Percentiles rank a stretch among this genome's conserved stretches.
Conservation (phyloP, 2,329 filamentous ascomycete genomes). For the Emergomyces pasteurianus region DNA sequence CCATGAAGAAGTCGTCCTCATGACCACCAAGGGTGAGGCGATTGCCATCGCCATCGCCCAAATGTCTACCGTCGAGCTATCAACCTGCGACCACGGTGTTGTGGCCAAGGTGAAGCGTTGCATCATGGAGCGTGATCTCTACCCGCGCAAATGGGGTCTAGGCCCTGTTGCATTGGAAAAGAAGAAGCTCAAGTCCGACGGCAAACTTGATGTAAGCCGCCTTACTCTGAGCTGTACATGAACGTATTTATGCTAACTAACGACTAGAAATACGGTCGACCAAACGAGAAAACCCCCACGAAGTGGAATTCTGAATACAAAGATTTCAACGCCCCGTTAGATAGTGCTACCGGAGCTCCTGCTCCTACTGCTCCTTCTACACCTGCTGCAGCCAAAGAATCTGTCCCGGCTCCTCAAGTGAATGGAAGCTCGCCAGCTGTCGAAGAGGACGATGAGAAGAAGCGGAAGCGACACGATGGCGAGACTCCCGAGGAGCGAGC, state of each 20-base stretch:
- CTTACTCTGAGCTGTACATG: background rate
- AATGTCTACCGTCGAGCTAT: constrained; percentile 97
- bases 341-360: constrained; percentile 27
- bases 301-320: constrained; percentile 91
- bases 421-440: constrained; percentile 19
- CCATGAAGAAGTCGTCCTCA: constrained; percentile 91
- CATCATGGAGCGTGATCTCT: constrained; percentile 98
- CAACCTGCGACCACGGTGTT: constrained; percentile 91
- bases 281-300: constrained; percentile 85
- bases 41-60: constrained; percentile 93
- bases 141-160: constrained; percentile 92
- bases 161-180: constrained; percentile 89
- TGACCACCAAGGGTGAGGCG: constrained; percentile 98
- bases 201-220: constrained; percentile 69
- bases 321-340: constrained; percentile 58
- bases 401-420: constrained; percentile 16
- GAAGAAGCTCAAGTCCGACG: constrained; percentile 98
- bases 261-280: constrained; percentile 68
- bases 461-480: constrained; percentile 44
- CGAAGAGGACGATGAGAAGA: constrained; percentile 39
- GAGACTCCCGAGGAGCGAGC: constrained; percentile 39
- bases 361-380: constrained; percentile 32
- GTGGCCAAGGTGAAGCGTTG: constrained; percentile 98
- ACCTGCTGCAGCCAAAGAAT: constrained; percentile 16
- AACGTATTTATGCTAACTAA: constrained; percentile 22